Evolutionary conservation across 2,329 filamentous ascomycete genomes (phyloP).

Genomic region (Colletotrichum tabaci): DNA sequence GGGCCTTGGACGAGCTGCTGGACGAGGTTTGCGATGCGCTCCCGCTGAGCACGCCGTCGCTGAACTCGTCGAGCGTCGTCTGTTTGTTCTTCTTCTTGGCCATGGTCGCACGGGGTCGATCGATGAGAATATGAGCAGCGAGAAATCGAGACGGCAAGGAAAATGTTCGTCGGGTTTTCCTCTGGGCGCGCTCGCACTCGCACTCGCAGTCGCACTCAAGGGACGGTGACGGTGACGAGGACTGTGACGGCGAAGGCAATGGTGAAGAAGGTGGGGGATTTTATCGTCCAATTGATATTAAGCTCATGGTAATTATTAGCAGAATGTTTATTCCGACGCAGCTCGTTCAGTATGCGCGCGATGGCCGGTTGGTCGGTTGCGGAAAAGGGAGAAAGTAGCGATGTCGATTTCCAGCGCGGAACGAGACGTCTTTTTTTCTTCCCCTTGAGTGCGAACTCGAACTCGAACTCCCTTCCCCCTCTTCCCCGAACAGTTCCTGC

Average conservation of each 20-base stretch:
- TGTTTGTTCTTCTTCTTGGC: conserved; percentile 64
- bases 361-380: not conserved
- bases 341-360: not conserved
- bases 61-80: conserved; percentile 48
- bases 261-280: conserved; percentile 6
- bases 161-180: conserved; percentile 22
- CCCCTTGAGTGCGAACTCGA: no score
- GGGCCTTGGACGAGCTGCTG: conserved; percentile 17
- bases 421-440: not conserved
- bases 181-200: conserved; percentile 18
- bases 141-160: not conserved
- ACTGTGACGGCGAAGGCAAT: no score
- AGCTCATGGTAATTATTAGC: conserved; percentile 32
- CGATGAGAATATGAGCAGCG: not conserved
- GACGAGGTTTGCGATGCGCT: conserved; percentile 33
- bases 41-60: conserved; percentile 42
- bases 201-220: conserved; percentile 18
- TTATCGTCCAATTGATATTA: conserved; percentile 40
- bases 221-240: not conserved
- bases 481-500: no score
- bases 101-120: conserved; percentile 51
- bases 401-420: not conserved
- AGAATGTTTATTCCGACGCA: conserved; percentile 17
- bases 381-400: not conserved
- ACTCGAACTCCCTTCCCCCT: no score